These are phyloP conservation scores for Aspergillus carlsbadensis DNA, from an alignment of 495 filamentous ascomycete genomes.

Conservation along the genomic window DNA sequence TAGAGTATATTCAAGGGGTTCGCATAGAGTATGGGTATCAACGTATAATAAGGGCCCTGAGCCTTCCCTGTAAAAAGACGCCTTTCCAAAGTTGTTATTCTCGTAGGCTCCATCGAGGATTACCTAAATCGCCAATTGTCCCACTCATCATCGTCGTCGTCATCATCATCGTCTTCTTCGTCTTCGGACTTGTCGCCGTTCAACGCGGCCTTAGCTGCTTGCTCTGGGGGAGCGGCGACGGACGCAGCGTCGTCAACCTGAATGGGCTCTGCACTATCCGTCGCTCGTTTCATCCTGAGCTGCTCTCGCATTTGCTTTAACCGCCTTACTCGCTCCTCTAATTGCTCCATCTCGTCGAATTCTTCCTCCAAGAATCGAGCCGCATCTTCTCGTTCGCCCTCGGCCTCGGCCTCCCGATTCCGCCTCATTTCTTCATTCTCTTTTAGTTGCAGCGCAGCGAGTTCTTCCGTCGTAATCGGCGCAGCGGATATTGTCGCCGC, in stretches of 20 bases:
- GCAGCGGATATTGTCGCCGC: slow-evolving; percentile 65
- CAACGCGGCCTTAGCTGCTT: slow-evolving; percentile 17
- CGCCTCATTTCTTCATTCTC: slow-evolving; percentile 48
- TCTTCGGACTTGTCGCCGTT: slow-evolving; percentile 38
- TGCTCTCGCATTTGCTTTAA: slow-evolving; percentile 71
- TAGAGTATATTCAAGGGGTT: slow-evolving; percentile 14
- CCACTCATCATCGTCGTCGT: slow-evolving; percentile 62
- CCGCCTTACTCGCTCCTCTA: slow-evolving; percentile 75
- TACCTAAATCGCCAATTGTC: slow-evolving; percentile 67
- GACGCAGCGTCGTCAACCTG: slow-evolving; percentile 15
- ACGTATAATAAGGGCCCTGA: slow-evolving; percentile 30
- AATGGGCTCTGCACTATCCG: slow-evolving; percentile 39
- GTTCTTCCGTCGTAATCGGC: slow-evolving; percentile 65
- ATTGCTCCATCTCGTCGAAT: slow-evolving; percentile 90
- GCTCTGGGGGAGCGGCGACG: slow-evolving; percentile 13
- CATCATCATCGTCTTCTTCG: slow-evolving; percentile 55
- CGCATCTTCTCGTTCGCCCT: slow-evolving; percentile 84
- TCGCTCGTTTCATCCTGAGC: slow-evolving; percentile 45
- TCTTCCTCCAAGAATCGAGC: slow-evolving; percentile 78
- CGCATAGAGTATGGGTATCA: slow-evolving; percentile 43
- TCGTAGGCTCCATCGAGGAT: slow-evolving; percentile 15
- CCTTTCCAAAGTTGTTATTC: slow-evolving; percentile 17
- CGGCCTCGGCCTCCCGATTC: slow-evolving; percentile 60
- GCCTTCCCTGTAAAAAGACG: slow-evolving; percentile 28
- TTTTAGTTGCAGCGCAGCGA: slow-evolving; percentile 63